Evolutionary conservation across 495 filamentous ascomycete genomes (phyloP).

Genomic region (Neurospora hispaniola): DNA sequence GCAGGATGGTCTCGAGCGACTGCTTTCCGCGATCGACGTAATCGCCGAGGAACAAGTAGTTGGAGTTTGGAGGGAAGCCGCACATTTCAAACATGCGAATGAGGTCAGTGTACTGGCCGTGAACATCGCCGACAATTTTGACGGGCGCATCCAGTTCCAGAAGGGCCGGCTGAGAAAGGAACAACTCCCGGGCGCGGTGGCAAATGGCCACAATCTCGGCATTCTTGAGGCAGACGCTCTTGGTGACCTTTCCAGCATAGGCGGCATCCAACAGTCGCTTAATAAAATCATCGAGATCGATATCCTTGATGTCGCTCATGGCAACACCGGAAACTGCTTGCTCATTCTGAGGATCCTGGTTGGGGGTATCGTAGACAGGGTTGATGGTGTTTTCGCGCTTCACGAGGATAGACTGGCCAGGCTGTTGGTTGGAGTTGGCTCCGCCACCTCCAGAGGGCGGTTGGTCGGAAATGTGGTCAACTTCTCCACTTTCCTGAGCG

Average conservation of each 20-base stretch:
- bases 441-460: slow-evolving; percentile 55
- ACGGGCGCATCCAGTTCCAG: slow-evolving; percentile 92
- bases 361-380: slow-evolving; percentile 29
- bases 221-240: slow-evolving; percentile 93
- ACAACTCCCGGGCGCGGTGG: slow-evolving; percentile 71
- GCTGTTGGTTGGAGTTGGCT: slow-evolving; percentile 38
- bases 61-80: slow-evolving; percentile 85
- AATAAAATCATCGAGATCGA: slow-evolving; percentile 96
- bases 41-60: slow-evolving; percentile 94
- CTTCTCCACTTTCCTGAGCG: slow-evolving; percentile 78
- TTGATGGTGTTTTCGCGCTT: slow-evolving; percentile 57
- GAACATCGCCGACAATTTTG: slow-evolving; percentile 97
- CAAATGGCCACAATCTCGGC: slow-evolving; percentile 94
- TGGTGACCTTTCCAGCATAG: slow-evolving; percentile 94
- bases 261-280: slow-evolving; percentile 85
- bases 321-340: slow-evolving; percentile 37
- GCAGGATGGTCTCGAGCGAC: slow-evolving; percentile 89
- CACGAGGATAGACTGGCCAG: slow-evolving; percentile 71
- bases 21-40: slow-evolving; percentile 98
- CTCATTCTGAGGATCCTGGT: slow-evolving; percentile 28
- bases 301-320: slow-evolving; percentile 72
- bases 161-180: slow-evolving; percentile 84
- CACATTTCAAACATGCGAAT: slow-evolving; percentile 99
- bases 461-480: slow-evolving; percentile 90
- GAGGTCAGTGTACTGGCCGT: slow-evolving; percentile 95